Base-by-base conservation (phyloP, 306 rosid genomes). In the Ceratonia siliqua region DNA sequence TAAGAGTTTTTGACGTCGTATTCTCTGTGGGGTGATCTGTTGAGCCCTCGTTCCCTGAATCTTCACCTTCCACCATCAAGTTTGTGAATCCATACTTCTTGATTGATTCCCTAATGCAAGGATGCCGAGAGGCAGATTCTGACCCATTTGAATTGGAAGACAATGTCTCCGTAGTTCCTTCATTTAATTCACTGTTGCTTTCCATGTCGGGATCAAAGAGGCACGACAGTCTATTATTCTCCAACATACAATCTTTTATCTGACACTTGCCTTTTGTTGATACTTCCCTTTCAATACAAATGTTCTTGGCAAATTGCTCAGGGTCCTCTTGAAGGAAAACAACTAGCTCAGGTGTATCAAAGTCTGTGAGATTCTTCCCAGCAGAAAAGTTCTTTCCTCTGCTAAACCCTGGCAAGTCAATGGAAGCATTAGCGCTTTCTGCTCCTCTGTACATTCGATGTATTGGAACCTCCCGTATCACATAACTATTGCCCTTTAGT, bases 301-400 rank as follows among this genome's bases (percentile, higher is more conserved):
- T 77, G 59, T 91, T 91, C 83, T 91, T 89, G 1, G 86, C 82
- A 64, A 78, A 91, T 35, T 81, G 82, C 55, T 77, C 77, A 50
- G 73, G 62, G 75, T 90, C 91, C 79, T 87, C 94, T 45, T 87
- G 96, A 79, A 90, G 81, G 80, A 93, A 93, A 49, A 81, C 88
- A 78, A 85, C 96, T 7, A 93, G 58, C 73, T 93, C 96, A 8
- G 96, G 95, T 8, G 81, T 46, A 48, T 87, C 89, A 52, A 81
- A 68, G 72, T 87, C 91, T 81, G 28, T 63, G 0, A 82, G 64
- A 54, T 72, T 81, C 39, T 74, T 73, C 53, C 45, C 49, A 17
- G 68, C 25, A 24, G 61, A 52, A 41, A 62, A 70, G 14, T 35
- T 83, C 39, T 68, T 85, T 76, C 79, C 67, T 56, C 41, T 70